These are phyloP conservation scores for Hemileccinum rubropunctum DNA, from an alignment of 768 basidiomycete species.

Conservation along the genomic window DNA sequence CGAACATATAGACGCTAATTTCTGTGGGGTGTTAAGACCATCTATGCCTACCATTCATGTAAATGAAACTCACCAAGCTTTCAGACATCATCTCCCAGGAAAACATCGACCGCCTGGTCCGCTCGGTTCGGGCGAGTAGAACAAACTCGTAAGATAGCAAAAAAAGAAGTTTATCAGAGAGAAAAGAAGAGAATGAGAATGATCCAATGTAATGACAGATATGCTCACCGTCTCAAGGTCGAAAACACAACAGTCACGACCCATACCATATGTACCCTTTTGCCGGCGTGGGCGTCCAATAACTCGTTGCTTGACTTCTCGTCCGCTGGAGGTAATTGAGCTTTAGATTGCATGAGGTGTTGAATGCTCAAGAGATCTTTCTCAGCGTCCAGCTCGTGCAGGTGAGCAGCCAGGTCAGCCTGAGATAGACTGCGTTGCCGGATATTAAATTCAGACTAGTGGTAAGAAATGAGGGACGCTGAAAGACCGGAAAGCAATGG, in stretches of 20 bases:
- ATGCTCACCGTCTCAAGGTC: conserved; percentile 66
- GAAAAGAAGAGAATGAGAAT: conserved; percentile 14
- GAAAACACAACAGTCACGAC: neutral
- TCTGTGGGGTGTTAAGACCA: conserved; percentile 42
- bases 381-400: conserved; percentile 45
- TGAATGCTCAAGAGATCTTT: conserved; percentile 49
- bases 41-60: neutral
- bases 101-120: conserved; percentile 51
- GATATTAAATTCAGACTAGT: conserved; percentile 74
- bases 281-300: conserved; percentile 18
- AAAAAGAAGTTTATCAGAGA: conserved; percentile 83
- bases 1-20: conserved; percentile 81
- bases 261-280: conserved; percentile 58
- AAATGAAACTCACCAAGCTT: conserved; percentile 57
- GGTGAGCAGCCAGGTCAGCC: conserved; percentile 70
- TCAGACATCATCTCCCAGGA: conserved; percentile 93
- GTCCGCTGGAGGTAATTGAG: conserved; percentile 39
- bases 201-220: neutral
- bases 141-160: conserved; percentile 69
- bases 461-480: neutral
- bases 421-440: conserved; percentile 69
- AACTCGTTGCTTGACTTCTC: conserved; percentile 15
- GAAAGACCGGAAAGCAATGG: neutral
- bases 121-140: conserved; percentile 49
- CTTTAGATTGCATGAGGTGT: conserved; percentile 59